Percentiles rank a stretch among this genome's conserved stretches.
phyloP scores from a whole-genome alignment of 345 rosid species.

The Pistacia atlantica region DNA sequence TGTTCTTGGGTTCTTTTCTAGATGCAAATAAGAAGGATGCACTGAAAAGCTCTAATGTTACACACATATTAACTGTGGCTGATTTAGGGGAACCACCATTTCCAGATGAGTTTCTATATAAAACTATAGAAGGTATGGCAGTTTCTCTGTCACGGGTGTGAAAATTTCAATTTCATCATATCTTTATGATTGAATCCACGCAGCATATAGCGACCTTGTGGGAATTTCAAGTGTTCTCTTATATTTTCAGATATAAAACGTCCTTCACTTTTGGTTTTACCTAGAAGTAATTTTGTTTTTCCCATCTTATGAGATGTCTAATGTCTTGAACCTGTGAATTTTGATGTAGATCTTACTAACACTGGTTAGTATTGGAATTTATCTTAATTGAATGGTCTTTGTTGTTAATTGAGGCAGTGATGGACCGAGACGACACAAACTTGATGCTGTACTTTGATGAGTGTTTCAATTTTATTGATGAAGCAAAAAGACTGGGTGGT shows the following conservation, averaged over 20 bases:
- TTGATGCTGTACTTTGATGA: constrained; percentile 46
- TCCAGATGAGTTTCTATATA: constrained; percentile 44
- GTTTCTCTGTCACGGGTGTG: constrained; percentile 3
- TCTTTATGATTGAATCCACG: not conserved
- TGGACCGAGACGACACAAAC: constrained; percentile 41
- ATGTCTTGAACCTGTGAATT: not conserved
- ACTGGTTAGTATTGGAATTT: not conserved
- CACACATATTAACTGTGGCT: constrained; percentile 53
- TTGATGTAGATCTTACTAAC: not conserved
- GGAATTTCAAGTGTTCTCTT: not conserved
- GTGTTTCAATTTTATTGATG: constrained; percentile 50
- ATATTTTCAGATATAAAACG: not conserved
- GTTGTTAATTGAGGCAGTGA: constrained; percentile 30
- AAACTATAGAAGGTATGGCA: constrained; percentile 40
- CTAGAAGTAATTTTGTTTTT: not conserved
- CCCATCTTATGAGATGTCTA: not conserved
- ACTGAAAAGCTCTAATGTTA: constrained; percentile 42
- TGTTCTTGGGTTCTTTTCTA: constrained; percentile 50
- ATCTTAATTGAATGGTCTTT: constrained; percentile 6
- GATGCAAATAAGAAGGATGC: constrained; percentile 48
- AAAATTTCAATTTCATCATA: not conserved
- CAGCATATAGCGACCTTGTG: not conserved
- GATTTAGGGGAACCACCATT: constrained; percentile 38
- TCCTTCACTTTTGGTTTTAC: not conserved
- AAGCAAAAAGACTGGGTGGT: constrained; percentile 47